Evolutionary conservation across 352 stramenopile species (phyloP).

Genomic region (Phytophthora colocasiae): DNA sequence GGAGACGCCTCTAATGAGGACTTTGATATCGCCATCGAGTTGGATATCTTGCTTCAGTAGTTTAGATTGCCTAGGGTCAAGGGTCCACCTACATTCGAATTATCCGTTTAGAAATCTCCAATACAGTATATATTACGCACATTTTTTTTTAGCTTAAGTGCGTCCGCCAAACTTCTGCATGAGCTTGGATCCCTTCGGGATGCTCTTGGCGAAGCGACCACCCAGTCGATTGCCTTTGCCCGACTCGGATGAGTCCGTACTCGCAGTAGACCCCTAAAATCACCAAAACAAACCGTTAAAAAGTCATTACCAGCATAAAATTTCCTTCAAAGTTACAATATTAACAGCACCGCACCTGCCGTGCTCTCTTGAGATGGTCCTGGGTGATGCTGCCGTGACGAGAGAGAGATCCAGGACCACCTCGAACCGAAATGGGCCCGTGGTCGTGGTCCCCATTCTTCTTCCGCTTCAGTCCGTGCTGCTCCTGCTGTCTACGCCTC

Average conservation of each 20-base stretch:
- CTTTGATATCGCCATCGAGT: neutral
- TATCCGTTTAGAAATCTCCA: too few species aligned
- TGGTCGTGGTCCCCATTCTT: conserved; percentile 35
- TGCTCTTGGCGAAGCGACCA: conserved; percentile 44
- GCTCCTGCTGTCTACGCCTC: conserved; percentile 47
- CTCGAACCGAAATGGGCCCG: conserved; percentile 12
- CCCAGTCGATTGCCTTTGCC: conserved; percentile 60
- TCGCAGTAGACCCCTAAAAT: conserved; percentile 41
- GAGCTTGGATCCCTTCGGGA: conserved; percentile 60
- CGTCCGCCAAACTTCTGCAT: conserved; percentile 73
- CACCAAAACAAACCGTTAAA: conserved; percentile 9
- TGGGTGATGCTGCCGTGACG: conserved; percentile 29
- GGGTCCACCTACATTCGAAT: too few species aligned
- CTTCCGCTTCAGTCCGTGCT: conserved; percentile 43
- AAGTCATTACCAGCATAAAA: neutral
- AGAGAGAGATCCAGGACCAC: conserved; percentile 8
- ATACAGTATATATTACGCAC: conserved; percentile 16
- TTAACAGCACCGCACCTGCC: conserved; percentile 45
- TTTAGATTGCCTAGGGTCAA: too few species aligned
- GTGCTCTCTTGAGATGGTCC: conserved; percentile 60
- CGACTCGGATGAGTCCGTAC: conserved; percentile 55
- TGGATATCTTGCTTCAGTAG: too few species aligned
- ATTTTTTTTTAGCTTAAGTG: conserved; percentile 7
- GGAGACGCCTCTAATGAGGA: neutral
- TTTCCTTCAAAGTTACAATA: neutral